A percentile compares a stretch with the other conserved stretches of the same genome.
These are phyloP conservation scores for Tripterygium wilfordii DNA, from an alignment of 177 flowering plant species.

Conservation along the genomic window DNA sequence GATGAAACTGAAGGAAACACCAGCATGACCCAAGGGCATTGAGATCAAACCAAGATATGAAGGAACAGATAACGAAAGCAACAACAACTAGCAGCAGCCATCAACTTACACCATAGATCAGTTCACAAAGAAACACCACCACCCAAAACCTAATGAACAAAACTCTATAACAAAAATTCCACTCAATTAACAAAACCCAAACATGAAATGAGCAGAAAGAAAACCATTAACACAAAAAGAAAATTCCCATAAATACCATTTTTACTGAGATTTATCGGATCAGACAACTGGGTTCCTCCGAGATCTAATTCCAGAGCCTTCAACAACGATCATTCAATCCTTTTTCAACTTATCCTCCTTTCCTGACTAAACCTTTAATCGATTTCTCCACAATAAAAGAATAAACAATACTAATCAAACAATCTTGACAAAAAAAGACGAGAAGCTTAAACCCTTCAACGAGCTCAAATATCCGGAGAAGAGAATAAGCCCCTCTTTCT, in stretches of 20 bases:
- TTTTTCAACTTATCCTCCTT: conserved; percentile 2
- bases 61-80: not conserved
- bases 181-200: not conserved
- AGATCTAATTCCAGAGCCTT: conserved; percentile 22
- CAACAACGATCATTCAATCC: conserved; percentile 13
- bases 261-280: conserved; percentile 23
- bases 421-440: not conserved
- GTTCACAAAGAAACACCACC: conserved; percentile 1
- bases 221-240: not conserved
- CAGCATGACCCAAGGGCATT: not conserved
- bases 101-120: conserved; percentile 12
- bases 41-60: not conserved
- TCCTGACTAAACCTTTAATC: not conserved
- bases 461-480: conserved; percentile 8
- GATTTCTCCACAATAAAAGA: not conserved
- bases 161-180: not conserved
- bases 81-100: not conserved
- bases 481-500: conserved; percentile 13
- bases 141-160: not conserved
- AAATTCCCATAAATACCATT: conserved; percentile 42
- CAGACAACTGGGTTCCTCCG: conserved; percentile 20
- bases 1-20: no score
- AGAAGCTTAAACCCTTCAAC: conserved; percentile 19
- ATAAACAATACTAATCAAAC: conserved; percentile 4
- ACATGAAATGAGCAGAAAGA: not conserved